These are phyloP conservation scores for Spiromastix sp. DNA, from an alignment of 2,329 filamentous ascomycete genomes.

Conservation along the genomic window DNA sequence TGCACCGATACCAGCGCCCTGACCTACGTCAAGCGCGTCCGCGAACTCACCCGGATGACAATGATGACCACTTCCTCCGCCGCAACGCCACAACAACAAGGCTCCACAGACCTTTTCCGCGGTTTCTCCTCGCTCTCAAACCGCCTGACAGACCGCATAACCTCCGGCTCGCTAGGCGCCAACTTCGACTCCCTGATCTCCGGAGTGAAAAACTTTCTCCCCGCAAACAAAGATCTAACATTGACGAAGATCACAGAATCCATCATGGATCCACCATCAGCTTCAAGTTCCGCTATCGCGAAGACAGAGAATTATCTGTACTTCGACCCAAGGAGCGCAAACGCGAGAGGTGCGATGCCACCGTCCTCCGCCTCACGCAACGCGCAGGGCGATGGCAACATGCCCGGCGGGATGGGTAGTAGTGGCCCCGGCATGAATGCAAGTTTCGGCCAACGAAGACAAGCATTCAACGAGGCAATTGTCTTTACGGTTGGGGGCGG, in stretches of 20 bases:
- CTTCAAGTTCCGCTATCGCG: constrained; percentile 81
- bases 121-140: constrained; percentile 88
- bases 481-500: constrained; percentile 95
- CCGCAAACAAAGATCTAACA: constrained; percentile 87
- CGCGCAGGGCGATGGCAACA: constrained; percentile 34
- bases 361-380: constrained; percentile 51
- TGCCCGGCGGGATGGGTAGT: constrained; percentile 33
- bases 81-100: constrained; percentile 50
- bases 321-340: constrained; percentile 89
- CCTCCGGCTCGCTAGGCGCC: constrained; percentile 73
- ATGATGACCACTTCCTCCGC: constrained; percentile 82
- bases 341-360: constrained; percentile 84
- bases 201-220: constrained; percentile 97
- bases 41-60: constrained; percentile 93
- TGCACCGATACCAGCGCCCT: constrained; percentile 63
- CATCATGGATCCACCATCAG: constrained; percentile 89
- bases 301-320: constrained; percentile 97
- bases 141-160: constrained; percentile 84
- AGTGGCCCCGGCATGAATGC: constrained; percentile 59
- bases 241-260: constrained; percentile 97
- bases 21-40: constrained; percentile 80
- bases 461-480: constrained; percentile 81
- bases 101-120: constrained; percentile 65
- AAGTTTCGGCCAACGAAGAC: constrained; percentile 80
- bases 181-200: constrained; percentile 94